Evolutionary conservation across 2,329 filamentous ascomycete genomes (phyloP).

Genomic region (Fonsecaea nubica): DNA sequence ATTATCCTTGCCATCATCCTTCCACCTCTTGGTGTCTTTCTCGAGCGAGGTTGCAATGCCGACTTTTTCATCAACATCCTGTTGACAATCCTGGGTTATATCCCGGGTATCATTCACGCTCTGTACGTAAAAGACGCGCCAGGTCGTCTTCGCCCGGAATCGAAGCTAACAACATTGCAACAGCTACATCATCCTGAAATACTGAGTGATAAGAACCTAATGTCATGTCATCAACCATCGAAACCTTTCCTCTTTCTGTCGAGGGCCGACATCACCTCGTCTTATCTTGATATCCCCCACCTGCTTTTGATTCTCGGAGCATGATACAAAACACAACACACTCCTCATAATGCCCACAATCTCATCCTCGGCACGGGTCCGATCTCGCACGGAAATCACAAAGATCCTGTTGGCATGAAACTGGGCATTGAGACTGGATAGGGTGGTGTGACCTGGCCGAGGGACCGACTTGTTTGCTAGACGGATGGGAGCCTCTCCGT

Average conservation of each 20-base stretch:
- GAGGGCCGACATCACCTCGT: slow-evolving; percentile 37
- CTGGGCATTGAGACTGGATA: slow-evolving; percentile 19
- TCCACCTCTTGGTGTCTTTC: slow-evolving; percentile 89
- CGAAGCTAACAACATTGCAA: slow-evolving; percentile 28
- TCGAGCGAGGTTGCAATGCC: slow-evolving; percentile 86
- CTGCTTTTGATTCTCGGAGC: slow-evolving; percentile 30
- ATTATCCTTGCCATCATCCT: slow-evolving; percentile 88
- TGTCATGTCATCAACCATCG: slow-evolving; percentile 41
- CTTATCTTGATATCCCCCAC: slow-evolving; percentile 39
- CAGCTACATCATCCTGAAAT: slow-evolving; percentile 87
- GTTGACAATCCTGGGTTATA: slow-evolving; percentile 76
- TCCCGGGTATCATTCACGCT: slow-evolving; percentile 89
- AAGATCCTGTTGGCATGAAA: slow-evolving; percentile 7
- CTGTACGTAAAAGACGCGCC: slow-evolving; percentile 63
- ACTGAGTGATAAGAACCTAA: slow-evolving; percentile 59
- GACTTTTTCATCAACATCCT: slow-evolving; percentile 93
- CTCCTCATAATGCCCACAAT: slow-evolving; percentile 15
- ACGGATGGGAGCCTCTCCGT: slow-evolving; percentile 31
- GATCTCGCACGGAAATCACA: slow-evolving; percentile 14
- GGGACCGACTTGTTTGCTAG: slow-evolving; percentile 29
- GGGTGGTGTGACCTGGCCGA: slow-evolving; percentile 26
- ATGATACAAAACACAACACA: slow-evolving; percentile 27
- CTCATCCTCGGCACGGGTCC: slow-evolving; percentile 12
- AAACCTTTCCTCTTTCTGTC: slow-evolving; percentile 22
- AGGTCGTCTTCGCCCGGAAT: background rate